phyloP scores from a whole-genome alignment of 2,329 filamentous ascomycete genomes.

The Thyridium curvatum region DNA sequence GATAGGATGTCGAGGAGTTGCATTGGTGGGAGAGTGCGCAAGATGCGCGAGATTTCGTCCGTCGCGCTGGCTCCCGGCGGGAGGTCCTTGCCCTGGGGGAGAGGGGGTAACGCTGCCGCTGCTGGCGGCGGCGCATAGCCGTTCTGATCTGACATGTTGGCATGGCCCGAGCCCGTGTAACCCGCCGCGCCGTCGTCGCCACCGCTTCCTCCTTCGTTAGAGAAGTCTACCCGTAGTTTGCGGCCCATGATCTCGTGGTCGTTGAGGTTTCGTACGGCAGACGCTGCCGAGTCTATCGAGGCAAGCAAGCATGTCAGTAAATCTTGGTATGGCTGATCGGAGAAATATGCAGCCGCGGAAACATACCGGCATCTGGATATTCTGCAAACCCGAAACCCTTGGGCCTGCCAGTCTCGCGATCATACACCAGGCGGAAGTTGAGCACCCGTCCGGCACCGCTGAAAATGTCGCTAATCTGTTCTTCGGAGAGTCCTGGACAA shows the following conservation, averaged over 20 bases:
- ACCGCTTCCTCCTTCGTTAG: slow-evolving; percentile 76
- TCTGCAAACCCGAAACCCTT: slow-evolving; percentile 98
- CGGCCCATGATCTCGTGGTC: slow-evolving; percentile 93
- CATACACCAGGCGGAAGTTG: slow-evolving; percentile 89
- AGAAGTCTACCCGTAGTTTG: slow-evolving; percentile 92
- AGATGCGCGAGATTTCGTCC: slow-evolving; percentile 87
- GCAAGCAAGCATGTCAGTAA: too few relatives aligned
- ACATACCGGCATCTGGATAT: slow-evolving; percentile 78
- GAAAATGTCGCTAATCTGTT: slow-evolving; percentile 93
- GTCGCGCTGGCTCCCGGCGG: slow-evolving; percentile 76
- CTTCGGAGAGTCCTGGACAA: slow-evolving; percentile 79
- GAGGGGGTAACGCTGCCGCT: slow-evolving; percentile 56
- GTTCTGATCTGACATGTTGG: background rate
- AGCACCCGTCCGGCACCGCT: slow-evolving; percentile 83
- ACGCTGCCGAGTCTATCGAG: slow-evolving; percentile 68
- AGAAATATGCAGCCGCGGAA: too few relatives aligned
- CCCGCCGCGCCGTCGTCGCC: slow-evolving; percentile 47
- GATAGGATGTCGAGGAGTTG: slow-evolving; percentile 90
- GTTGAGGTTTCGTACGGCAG: slow-evolving; percentile 91
- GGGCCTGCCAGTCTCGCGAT: slow-evolving; percentile 87
- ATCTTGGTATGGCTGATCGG: too few relatives aligned
- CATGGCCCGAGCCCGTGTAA: slow-evolving; percentile 15
- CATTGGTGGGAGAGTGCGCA: slow-evolving; percentile 76
- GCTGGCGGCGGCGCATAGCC: slow-evolving; percentile 19
- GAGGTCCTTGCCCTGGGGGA: slow-evolving; percentile 80